Conservation (phyloP, 23 red algal genomes). For the Gracilariopsis chorda region DNA sequence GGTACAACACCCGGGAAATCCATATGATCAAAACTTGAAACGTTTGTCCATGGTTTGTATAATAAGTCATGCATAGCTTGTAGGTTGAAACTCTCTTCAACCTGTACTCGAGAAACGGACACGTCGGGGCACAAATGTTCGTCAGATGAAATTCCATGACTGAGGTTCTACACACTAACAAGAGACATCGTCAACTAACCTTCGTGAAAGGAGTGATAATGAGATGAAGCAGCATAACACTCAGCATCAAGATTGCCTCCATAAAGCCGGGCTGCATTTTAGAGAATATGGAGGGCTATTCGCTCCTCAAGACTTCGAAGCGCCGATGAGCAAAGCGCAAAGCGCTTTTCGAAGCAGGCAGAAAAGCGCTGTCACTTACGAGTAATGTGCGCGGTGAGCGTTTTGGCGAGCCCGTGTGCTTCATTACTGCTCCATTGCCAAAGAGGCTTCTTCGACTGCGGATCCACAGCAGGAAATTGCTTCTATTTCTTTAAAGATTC, state of each 20-base stretch:
- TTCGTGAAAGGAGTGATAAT: conserved; percentile 65
- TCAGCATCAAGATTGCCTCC: not conserved
- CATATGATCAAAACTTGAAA: conserved; percentile 81
- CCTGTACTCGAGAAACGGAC: conserved; percentile 17
- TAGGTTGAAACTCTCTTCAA: conserved; percentile 91
- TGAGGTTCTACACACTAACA: not conserved
- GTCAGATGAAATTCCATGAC: not conserved
- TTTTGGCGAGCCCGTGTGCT: no score
- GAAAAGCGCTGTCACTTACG: no score
- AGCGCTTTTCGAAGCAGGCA: no score
- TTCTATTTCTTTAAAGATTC: no score
- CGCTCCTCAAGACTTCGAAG: no score
- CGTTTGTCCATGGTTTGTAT: conserved; percentile 17
- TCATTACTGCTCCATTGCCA: no score
- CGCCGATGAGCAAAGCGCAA: no score
- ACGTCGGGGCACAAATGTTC: not conserved
- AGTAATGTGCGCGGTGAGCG: no score
- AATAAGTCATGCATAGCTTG: conserved; percentile 85
- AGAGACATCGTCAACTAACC: conserved; percentile 4
- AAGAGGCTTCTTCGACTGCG: no score
- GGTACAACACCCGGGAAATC: conserved; percentile 82
- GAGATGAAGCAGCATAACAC: conserved; percentile 52
- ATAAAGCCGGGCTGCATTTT: not conserved
- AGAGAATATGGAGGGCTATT: no score
- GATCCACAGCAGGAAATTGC: no score